Base-by-base conservation (phyloP, 495 filamentous ascomycete genomes). In the Terfezia claveryi region DNA sequence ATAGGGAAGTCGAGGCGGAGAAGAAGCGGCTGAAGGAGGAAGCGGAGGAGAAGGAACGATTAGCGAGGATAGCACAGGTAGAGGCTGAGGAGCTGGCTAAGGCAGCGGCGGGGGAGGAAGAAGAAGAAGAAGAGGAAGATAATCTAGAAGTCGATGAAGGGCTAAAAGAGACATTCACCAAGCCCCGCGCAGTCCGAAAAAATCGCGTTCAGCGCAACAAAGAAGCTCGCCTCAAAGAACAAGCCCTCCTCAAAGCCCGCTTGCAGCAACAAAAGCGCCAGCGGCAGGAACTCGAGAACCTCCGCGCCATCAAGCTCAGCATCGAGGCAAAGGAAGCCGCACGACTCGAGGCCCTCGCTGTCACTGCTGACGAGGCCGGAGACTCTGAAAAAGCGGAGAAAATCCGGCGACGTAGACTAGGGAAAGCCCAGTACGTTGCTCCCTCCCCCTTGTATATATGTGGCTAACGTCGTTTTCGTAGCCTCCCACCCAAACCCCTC, bases 121-220 rank as follows among this genome's bases (percentile, higher is more conserved):
- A 88, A 54, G 87, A 91, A 64, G 87, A 82, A 41, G 83, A 80
- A 10, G 94, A 87, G 86, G 87, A 94, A 69, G 82, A 81, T 0
- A 75, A 87, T 55, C 80, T 87, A 68, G 84, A 74, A 59, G 76
- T 68, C 79, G 83, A 63, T 77, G 75, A 58, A 76, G 80, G 59
- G 73, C 73, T 53, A 68, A 71, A 56, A 73, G 50, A 82, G 41
- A 77, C 72, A 67, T 60, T 81, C 56, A 82, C 76, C 66, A 74
- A 74, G 60, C 89, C 86, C 69, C 71, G 78, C 55, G 78, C 83
- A 10, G 75, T 82, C 65, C 73, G 91, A 61, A 98, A 98, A 71
- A 85, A 85, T 23, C 83, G 78, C 60, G 74, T 78, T 3, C 82
- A 96, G 67, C 72, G 86, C 56, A 96, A 96, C 68, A 88, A 81